Conservation (phyloP, 306 rosid genomes). For the Gastrolobium villosum region DNA sequence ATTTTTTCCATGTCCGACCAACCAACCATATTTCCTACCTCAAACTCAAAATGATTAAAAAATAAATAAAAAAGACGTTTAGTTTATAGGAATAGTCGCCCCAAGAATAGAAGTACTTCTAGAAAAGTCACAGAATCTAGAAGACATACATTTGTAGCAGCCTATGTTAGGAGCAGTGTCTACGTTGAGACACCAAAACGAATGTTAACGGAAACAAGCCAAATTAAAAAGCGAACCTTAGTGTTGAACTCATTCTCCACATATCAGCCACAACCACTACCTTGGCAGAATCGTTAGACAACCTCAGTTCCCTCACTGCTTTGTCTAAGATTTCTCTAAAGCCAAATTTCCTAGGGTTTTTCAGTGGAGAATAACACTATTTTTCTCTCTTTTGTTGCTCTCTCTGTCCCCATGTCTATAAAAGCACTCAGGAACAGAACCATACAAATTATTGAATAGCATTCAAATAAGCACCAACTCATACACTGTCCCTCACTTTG, state of each 20-base stretch:
- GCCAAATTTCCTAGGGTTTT: neutral
- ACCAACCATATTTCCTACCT: neutral
- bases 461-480: neutral
- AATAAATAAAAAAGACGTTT: neutral
- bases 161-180: neutral
- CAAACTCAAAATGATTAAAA: neutral
- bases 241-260: neutral
- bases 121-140: neutral
- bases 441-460: neutral
- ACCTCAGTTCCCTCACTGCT: neutral
- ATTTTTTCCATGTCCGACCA: neutral
- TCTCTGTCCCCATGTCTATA: neutral
- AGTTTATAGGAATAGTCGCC: neutral
- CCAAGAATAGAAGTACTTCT: neutral
- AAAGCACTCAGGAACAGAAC: neutral
- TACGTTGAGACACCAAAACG: neutral
- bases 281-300: neutral
- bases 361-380: neutral
- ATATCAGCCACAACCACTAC: neutral
- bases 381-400: neutral
- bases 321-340: neutral
- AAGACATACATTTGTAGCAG: neutral
- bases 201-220: neutral
- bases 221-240: neutral
- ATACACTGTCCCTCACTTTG: neutral